These are phyloP conservation scores for Fusarium ambrosium DNA, from an alignment of 2,329 filamentous ascomycete genomes.

Conservation along the genomic window DNA sequence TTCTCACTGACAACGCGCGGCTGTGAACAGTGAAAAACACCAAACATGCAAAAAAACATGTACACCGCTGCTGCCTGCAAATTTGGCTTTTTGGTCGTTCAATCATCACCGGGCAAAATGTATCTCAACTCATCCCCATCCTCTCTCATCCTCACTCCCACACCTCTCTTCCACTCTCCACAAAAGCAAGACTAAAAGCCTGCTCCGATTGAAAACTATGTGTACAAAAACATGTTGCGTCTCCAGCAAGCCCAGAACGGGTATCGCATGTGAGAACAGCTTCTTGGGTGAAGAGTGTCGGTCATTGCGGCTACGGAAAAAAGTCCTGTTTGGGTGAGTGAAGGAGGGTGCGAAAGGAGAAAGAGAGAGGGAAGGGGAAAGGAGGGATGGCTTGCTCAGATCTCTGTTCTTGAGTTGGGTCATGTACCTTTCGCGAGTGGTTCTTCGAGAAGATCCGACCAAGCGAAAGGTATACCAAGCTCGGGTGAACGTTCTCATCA, in stretches of 20 bases:
- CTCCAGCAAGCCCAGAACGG: conserved; percentile 11
- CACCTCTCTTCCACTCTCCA: background rate
- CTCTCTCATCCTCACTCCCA: background rate
- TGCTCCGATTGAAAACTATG: conserved; percentile 70
- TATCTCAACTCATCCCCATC: conserved; percentile 22
- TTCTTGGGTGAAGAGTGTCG: conserved; percentile 46
- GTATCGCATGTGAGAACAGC: conserved; percentile 16
- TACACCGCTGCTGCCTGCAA: conserved; percentile 63
- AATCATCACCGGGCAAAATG: conserved; percentile 63
- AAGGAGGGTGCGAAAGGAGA: background rate
- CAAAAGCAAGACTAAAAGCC: conserved; percentile 48
- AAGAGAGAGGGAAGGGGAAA: background rate
- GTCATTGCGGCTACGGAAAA: conserved; percentile 54
- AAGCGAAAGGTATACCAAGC: conserved; percentile 37
- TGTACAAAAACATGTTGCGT: conserved; percentile 51
- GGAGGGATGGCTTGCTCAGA: conserved; percentile 58
- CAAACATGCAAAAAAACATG: conserved; percentile 17
- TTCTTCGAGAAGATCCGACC: conserved; percentile 27
- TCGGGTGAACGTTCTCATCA: conserved; percentile 48
- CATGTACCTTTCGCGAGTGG: conserved; percentile 34
- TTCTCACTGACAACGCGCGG: conserved; percentile 66
- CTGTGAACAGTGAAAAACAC: conserved; percentile 18
- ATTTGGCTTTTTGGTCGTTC: conserved; percentile 70
- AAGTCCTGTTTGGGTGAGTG: conserved; percentile 12
- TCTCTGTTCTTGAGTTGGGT: conserved; percentile 62